phyloP scores from a whole-genome alignment of 192 early-diverging fungal species.

The Linnemannia hyalina region DNA sequence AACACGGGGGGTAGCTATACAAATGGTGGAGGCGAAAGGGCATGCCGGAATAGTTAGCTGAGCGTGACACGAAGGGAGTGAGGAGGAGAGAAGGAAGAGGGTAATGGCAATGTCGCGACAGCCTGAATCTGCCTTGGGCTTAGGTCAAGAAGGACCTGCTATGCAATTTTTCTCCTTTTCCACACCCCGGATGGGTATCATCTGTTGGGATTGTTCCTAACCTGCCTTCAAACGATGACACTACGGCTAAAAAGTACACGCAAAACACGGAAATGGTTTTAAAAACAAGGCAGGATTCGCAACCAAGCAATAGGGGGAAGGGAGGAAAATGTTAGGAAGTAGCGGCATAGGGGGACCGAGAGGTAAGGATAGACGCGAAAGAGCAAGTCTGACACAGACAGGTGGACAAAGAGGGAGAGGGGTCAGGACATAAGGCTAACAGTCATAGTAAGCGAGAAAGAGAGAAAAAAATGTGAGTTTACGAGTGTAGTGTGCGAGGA shows the following conservation, averaged over 20 bases:
- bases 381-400: neutral
- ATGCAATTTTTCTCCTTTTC: neutral
- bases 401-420: neutral
- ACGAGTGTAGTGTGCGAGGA: no score
- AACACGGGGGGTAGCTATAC: neutral
- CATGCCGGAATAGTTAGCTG: neutral
- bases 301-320: neutral
- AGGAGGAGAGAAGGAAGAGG: neutral
- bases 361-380: neutral
- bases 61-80: neutral
- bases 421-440: neutral
- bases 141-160: neutral
- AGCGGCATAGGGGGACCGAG: neutral
- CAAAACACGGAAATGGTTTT: neutral
- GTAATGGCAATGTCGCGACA: neutral
- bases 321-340: neutral
- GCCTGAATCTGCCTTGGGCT: neutral
- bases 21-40: neutral
- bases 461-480: neutral
- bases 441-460: neutral
- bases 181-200: neutral
- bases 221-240: neutral
- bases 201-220: neutral
- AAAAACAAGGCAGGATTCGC: neutral
- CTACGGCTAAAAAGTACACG: neutral